Evolutionary conservation across 2,329 filamentous ascomycete genomes (phyloP).

Genomic region (Penicillium nordicum): DNA sequence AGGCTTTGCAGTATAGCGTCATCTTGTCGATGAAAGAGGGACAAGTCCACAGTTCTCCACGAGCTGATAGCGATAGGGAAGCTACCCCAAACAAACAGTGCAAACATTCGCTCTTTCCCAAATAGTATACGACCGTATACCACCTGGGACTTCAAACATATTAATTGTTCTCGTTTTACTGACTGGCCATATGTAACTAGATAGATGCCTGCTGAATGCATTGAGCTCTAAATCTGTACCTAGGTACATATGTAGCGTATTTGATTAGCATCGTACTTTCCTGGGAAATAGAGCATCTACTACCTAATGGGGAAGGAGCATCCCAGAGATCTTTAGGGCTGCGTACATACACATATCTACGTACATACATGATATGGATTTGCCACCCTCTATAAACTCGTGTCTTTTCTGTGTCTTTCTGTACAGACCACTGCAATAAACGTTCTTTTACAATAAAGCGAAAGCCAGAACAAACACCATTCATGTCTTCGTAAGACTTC

Average conservation of each 20-base stretch:
- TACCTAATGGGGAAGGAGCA: not conserved
- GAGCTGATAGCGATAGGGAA: constrained; percentile 19
- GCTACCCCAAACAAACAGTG: constrained; percentile 25
- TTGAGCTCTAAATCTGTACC: not conserved
- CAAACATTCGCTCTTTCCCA: constrained; percentile 14
- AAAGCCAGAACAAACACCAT: not conserved
- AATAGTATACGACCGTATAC: not conserved
- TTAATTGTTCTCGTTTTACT: not conserved
- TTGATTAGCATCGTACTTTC: no score
- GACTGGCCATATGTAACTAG: not conserved
- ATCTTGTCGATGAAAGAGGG: constrained; percentile 12
- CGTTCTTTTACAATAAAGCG: not conserved
- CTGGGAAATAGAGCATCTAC: not conserved
- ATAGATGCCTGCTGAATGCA: not conserved
- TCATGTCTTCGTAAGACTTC: not conserved
- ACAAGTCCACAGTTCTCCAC: constrained; percentile 4
- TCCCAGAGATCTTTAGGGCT: not conserved
- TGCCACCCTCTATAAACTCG: not conserved
- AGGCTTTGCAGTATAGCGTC: constrained; percentile 3
- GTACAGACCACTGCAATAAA: not conserved
- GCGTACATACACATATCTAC: not conserved
- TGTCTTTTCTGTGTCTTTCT: not conserved
- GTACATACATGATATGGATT: not conserved
- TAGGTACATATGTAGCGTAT: not conserved
- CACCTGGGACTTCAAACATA: not conserved